Evolutionary conservation across 352 stramenopile genomes (phyloP), one percentile per base, ranked within the genome.

Genomic region (Pythium monospermum): DNA sequence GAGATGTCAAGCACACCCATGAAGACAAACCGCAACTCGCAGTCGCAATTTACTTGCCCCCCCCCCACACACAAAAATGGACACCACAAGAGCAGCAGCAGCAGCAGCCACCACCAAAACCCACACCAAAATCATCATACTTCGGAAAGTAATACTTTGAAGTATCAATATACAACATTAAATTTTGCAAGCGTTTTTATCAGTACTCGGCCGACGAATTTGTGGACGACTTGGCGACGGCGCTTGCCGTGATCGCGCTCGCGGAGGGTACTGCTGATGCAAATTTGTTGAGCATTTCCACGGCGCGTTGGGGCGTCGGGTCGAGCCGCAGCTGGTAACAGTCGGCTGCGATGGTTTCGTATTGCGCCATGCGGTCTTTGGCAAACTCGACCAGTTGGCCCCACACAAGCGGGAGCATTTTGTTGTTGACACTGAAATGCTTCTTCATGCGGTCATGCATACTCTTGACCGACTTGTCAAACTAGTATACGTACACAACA

Each of bases 391-490:
- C 43, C 1, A 87, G 48, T n/a, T 76, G 55, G 21, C 68, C 71
- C 78, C 76, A 89, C 10, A 82, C 63, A 5, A 49, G 64, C 18
- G 78, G 71, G 6, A 89, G 40, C 25, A 74, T 72, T 44, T 81
- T 83, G 7, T 64, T 27, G 13, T 75, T 83, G 10, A 57, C 55
- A 1, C 61, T 59, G 16, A 87, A 83, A 50, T 89, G 75, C 25
- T 89, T 89, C 42, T 89, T 89, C 65, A 89, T 73, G 18, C 78
- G 73, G 12, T 81, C 70, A 46, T 83, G 76, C 71, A 89, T 85
- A 40, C 47, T 61, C 18, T 80, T 74, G 47, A 73, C 72, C 7
- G 76, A 82, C 50, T 83, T 87, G 49, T 87, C 73, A 48, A 87
- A 85, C 76, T 85, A 28, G 5, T 16, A 63, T 27, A 22, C 25